phyloP scores from a whole-genome alignment of 768 basidiomycete genomes.

The Punctularia strigosozonata region DNA sequence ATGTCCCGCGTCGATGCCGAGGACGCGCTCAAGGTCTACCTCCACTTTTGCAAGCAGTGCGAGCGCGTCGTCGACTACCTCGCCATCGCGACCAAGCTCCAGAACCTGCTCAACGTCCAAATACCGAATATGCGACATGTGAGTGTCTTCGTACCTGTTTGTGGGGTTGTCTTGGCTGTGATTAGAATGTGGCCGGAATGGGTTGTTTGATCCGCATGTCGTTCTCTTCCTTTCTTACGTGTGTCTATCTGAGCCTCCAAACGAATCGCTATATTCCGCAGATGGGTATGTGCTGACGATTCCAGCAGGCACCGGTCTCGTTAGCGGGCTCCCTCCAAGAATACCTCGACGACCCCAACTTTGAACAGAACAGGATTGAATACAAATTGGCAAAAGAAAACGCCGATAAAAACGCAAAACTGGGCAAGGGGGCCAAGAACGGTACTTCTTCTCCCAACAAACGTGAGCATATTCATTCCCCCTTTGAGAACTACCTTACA shows the following conservation, averaged over 20 bases:
- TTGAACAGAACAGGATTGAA: constrained; percentile 89
- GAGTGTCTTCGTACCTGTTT: constrained; percentile 18
- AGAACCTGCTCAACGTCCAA: constrained; percentile 86
- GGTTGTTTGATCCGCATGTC: not conserved
- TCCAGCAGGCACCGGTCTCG: constrained; percentile 75
- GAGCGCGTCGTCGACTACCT: constrained; percentile 90
- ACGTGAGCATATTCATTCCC: constrained; percentile 7
- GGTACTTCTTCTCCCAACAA: constrained; percentile 3
- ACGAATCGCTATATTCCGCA: not conserved
- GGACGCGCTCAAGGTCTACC: constrained; percentile 79
- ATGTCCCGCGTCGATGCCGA: constrained; percentile 93
- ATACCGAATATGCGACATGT: constrained; percentile 92
- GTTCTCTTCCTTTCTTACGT: not conserved
- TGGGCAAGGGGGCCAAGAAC: constrained; percentile 15
- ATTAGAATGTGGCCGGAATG: no score
- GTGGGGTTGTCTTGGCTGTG: no score
- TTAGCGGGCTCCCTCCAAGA: constrained; percentile 91
- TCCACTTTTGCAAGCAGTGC: constrained; percentile 89
- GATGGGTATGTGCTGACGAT: not conserved
- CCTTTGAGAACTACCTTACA: constrained; percentile 9
- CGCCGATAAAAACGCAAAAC: constrained; percentile 30
- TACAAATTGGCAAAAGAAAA: constrained; percentile 75
- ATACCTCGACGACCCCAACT: constrained; percentile 92
- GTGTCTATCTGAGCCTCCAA: not conserved
- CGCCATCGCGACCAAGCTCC: constrained; percentile 82